Base-by-base conservation (phyloP, 139 green algal genomes). In the Coccomyxa sp. region DNA sequence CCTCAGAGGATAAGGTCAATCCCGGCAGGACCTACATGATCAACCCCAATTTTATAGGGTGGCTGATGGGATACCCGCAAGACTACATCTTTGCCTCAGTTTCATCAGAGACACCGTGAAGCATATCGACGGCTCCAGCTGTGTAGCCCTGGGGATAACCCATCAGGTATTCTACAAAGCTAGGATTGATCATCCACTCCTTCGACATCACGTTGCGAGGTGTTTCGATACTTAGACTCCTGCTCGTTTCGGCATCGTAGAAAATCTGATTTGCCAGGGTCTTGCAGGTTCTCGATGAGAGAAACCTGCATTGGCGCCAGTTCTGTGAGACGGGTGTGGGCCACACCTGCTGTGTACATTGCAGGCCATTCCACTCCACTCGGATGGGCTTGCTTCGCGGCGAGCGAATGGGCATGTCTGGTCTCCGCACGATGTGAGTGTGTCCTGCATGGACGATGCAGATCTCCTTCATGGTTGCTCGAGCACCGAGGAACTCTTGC, bases 151-250 rank as follows among this genome's bases (percentile, higher is more conserved):
- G 64, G 64, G 64, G 64, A 72, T 39, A 72, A 34, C 64, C 64
- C 64, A 72, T 72, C 64, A 72, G 29, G n/a, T 72, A 72, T 18
- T 72, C 64, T 35, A 72, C 64, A 72, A 72, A 72, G n/a, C 8
- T 31, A 39, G 64, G 29, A 72, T 72, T 72, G 29, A 72, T 36
- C 44, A 58, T 58, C 44, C 44, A 58, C 10, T 58, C 44, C 10
- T 27, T 58, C 44, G 44, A 58, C 44, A 58, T 58, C 44, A 58
- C 14, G 44, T 58, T 58, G 44, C 64, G 29, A 72, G 64, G 44
- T 58, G 44, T 58, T 58, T 58, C 44, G 44, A 58, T 58, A 58
- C 44, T 14, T 58, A 58, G 44, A 58, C 44, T 58, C 44, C 44
- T 58, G 44, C 44, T 58, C 64, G 64, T 72, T 18, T 72, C n/a